Base-by-base conservation (phyloP, 768 basidiomycete species). In the Podaxis sp. region DNA sequence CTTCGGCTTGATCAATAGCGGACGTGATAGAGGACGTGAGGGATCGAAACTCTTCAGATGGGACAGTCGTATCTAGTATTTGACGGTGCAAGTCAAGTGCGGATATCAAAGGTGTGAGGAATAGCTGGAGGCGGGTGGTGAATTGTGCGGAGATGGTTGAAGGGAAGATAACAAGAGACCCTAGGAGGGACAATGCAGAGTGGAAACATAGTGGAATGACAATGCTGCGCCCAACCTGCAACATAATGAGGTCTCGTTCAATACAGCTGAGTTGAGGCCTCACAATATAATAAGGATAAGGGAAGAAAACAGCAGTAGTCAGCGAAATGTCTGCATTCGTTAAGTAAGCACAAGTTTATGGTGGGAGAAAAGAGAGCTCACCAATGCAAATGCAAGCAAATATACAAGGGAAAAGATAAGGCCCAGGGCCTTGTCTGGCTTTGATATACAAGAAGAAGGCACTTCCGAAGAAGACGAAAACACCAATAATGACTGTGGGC, bases 391-490 rank as follows among this genome's bases (percentile, higher is more conserved):
- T 81, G 69, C 87, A 89, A 9, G 77, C 82, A 29, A 91, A 80
- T 9, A 89, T 70, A 22, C 72, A 75, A 0, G 86, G 80, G 59
- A 86, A 78, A 0, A 82, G 69, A 67, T 85, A 87, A 0, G 88
- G 89, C 0, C 89, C 86, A 0, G 88, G 87, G 2, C 88, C 85
- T 65, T 81, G 68, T 24, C 82, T 76, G 0, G 85, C 85, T 68
- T 80, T 86, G 56, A 90, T 67, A 69, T 81, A 91, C 19, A 89
- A 67, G 59, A 90, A 80, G 63, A 84, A 74, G 0, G 75, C 74
- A 59, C 78, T 83, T 3, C 88, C 89, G 2, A 87, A 25, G 68
- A 88, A 89, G 7, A 93, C 73, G 66, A 89, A 92, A 27, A 86
- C 73, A 2, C 76, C 84, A 1, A 85, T 62, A 47, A 92, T 86